Conservation (phyloP, 768 basidiomycete genomes). For the Clitopilus hobsonii region DNA sequence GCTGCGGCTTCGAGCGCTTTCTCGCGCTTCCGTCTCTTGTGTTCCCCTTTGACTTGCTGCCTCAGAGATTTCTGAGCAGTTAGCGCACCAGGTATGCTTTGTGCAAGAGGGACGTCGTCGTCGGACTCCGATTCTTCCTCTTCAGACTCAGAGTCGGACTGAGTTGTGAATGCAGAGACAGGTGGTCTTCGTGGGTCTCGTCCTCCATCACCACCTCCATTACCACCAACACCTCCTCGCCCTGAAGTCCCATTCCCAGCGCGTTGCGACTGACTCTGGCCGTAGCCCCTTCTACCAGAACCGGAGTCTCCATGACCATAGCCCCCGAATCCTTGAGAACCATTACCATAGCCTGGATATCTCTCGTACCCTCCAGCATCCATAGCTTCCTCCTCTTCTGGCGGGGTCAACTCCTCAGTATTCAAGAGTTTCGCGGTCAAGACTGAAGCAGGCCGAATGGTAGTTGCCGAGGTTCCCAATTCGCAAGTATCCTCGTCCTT, state of each 20-base stretch:
- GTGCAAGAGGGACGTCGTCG: constrained; percentile 83
- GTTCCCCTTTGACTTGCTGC: constrained; percentile 63
- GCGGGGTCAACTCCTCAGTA: constrained; percentile 3
- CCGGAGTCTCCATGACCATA: constrained; percentile 11
- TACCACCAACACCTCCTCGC: constrained; percentile 29
- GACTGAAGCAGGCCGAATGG: constrained; percentile 27
- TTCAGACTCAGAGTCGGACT: constrained; percentile 34
- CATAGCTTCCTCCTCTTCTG: constrained; percentile 2
- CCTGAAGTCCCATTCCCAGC: constrained; percentile 12
- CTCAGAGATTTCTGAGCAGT: constrained; percentile 80
- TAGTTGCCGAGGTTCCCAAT: constrained; percentile 43
- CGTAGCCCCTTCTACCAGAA: constrained; percentile 11
- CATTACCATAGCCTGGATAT: constrained; percentile 17
- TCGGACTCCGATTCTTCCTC: constrained; percentile 43
- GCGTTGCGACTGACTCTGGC: constrained; percentile 16
- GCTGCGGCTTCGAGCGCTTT: constrained; percentile 27
- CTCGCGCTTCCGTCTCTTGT: constrained; percentile 50
- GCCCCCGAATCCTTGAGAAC: constrained; percentile 2
- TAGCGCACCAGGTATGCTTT: constrained; percentile 77
- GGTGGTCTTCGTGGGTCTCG: constrained; percentile 20
- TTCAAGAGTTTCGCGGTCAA: constrained; percentile 8
- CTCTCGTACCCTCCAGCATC: constrained; percentile 1
- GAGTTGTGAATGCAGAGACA: constrained; percentile 25
- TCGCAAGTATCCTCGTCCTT: constrained; percentile 21
- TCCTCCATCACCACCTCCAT: constrained; percentile 25